Evolutionary conservation across 75 land plant genomes (phyloP).

Genomic region (Gnetum montanum): DNA sequence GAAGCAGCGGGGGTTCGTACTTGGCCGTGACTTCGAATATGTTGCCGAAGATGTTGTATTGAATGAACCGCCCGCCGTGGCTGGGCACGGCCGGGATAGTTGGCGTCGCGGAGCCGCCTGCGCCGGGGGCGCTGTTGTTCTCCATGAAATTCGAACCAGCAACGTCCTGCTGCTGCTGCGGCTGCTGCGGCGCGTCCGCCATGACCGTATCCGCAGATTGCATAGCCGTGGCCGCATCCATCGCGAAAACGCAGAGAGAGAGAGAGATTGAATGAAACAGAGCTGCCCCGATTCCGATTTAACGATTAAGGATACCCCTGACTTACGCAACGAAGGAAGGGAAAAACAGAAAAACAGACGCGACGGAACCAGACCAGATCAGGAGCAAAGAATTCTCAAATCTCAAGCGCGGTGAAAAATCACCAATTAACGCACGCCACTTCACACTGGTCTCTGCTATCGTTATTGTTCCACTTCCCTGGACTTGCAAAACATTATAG

Average conservation of each 20-base stretch:
- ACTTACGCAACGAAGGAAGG: no score
- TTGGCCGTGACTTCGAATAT: constrained; percentile 83
- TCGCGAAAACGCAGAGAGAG: neutral
- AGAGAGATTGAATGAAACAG: no score
- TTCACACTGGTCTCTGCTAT: no score
- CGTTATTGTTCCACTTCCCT: no score
- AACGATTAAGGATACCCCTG: no score
- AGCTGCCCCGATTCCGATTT: no score
- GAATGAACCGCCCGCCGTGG: constrained; percentile 62
- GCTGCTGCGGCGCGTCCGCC: constrained; percentile 23
- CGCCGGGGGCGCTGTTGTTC: neutral
- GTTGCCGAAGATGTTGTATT: constrained; percentile 79
- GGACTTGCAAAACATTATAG: no score
- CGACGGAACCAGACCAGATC: no score
- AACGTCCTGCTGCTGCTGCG: constrained; percentile 6
- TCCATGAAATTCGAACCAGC: constrained; percentile 4
- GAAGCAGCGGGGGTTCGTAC: constrained; percentile 77
- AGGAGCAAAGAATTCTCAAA: no score
- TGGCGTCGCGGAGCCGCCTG: constrained; percentile 3
- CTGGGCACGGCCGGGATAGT: constrained; percentile 38
- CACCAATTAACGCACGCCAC: no score
- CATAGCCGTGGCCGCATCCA: constrained; percentile 11
- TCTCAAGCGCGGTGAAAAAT: no score
- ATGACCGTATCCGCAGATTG: constrained; percentile 32
- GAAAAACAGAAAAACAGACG: no score